Percentiles rank a stretch among this genome's conserved stretches.
phyloP scores from a whole-genome alignment of 345 rosid species.

The Odontarrhena argentea region DNA sequence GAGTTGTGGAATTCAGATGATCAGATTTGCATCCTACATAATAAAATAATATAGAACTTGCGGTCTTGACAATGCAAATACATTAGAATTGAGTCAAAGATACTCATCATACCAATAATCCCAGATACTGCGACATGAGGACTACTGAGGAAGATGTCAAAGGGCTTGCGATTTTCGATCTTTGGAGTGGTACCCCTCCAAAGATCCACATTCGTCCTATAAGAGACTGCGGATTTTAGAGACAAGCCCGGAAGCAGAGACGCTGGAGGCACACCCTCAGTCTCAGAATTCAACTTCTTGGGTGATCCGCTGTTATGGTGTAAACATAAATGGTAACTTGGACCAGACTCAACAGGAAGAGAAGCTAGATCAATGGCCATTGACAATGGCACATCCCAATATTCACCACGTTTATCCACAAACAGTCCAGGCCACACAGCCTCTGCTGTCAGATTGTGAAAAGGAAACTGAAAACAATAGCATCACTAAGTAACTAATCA shows the following conservation, averaged over 20 bases:
- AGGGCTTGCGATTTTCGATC: slow-evolving; percentile 69
- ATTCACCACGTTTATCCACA: slow-evolving; percentile 60
- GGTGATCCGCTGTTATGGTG: slow-evolving; percentile 63
- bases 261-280: slow-evolving; percentile 48
- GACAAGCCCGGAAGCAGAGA: slow-evolving; percentile 70
- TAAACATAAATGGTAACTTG: slow-evolving; percentile 65
- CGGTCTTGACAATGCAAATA: background rate
- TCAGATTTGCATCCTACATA: background rate
- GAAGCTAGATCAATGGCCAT: slow-evolving; percentile 74
- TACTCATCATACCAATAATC: slow-evolving; percentile 63
- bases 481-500: slow-evolving; percentile 3
- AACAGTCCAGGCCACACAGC: slow-evolving; percentile 79
- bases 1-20: background rate
- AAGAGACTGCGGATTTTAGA: slow-evolving; percentile 63
- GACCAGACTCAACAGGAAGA: slow-evolving; percentile 62
- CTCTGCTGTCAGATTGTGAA: slow-evolving; percentile 67
- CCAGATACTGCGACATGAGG: slow-evolving; percentile 80
- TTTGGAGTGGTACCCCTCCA: slow-evolving; percentile 76
- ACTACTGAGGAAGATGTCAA: slow-evolving; percentile 71
- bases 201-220: slow-evolving; percentile 61
- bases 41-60: background rate
- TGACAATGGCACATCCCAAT: slow-evolving; percentile 87
- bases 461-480: slow-evolving; percentile 57
- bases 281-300: slow-evolving; percentile 46
- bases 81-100: slow-evolving; percentile 3